Evolutionary conservation across 176 grass and related monocot species (phyloP), one percentile per base, ranked within the genome.

Genomic region (Phragmites australis): DNA sequence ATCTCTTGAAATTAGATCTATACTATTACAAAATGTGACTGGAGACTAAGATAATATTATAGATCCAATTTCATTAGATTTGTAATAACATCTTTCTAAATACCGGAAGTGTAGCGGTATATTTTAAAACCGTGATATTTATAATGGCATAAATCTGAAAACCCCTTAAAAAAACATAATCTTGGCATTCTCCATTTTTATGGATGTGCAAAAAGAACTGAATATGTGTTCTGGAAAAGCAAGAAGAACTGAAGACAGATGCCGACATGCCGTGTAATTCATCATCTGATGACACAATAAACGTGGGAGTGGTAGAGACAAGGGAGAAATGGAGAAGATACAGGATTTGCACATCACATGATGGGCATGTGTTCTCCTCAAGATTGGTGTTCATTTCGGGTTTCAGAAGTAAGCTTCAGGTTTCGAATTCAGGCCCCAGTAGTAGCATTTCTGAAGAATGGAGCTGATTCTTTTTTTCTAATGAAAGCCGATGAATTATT

Each of bases 331-430:
- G 12, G 63, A 31, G 22, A 63, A 6, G 31, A 34, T 69, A 52
- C 50, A 44, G 44, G 56, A 77, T 79, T 85, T 84, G 82, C 52
- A 8, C 50, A 71, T 79, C 75, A 79, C 45, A 55, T 72, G 75
- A 39, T 51, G 31, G 8, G 23, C 54, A 85, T 53, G 65, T 71
- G 53, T 32, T 61, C 22, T 47, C 43, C 72, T 40, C 27, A 60
- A 51, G 45, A 59, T 57, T 68, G 21, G 41, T 17, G 44, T 22
- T 49, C 21, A 10, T 37, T 19, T 72, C 8, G 31, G 16, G 65
- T 48, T 26, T 82, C 37, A 57, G 16, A 68, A n/a, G 16, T 18
- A n/a, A 71, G 14, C 25, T 21, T 72, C 18, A 15, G 47, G 17
- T 72, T 17, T 71, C 6, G 8, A 72, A 29, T 40, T 55, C 21